Percentiles rank a stretch among this genome's conserved stretches.
These are phyloP conservation scores for Mucor irregularis DNA, from an alignment of 371 early-diverging fungal genomes.

Conservation along the genomic window DNA sequence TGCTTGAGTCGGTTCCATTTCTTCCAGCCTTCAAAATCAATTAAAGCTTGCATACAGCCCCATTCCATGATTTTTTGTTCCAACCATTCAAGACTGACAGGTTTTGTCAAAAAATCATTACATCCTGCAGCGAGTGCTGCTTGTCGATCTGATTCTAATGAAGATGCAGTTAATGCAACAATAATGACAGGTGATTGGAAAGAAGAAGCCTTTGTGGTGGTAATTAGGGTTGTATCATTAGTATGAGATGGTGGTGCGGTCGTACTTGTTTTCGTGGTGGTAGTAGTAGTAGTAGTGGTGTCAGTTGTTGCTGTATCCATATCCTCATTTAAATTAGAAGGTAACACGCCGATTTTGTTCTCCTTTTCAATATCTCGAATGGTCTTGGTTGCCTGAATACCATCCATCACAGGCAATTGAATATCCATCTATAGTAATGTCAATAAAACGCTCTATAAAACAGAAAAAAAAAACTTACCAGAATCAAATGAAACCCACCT, in stretches of 20 bases:
- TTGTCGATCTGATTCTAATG: slow-evolving; percentile 72
- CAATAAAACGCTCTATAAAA: slow-evolving; percentile 4
- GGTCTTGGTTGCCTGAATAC: slow-evolving; percentile 76
- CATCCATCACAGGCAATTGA: slow-evolving; percentile 82
- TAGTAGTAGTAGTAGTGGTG: background rate
- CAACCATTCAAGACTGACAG: slow-evolving; percentile 81
- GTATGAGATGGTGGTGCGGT: background rate
- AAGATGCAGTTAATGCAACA: slow-evolving; percentile 85
- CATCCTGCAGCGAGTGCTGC: slow-evolving; percentile 87
- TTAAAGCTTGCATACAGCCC: slow-evolving; percentile 92
- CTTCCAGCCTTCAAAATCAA: slow-evolving; percentile 84
- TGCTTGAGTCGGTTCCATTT: slow-evolving; percentile 56
- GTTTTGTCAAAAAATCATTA: slow-evolving; percentile 89
- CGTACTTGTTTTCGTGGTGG: background rate
- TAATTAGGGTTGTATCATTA: background rate
- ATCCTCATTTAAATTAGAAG: slow-evolving; percentile 1
- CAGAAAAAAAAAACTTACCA: slow-evolving; percentile 49
- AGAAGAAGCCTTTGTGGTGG: background rate
- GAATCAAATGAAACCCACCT: slow-evolving; percentile 74
- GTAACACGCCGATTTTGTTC: slow-evolving; percentile 62
- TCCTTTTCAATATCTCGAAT: slow-evolving; percentile 71
- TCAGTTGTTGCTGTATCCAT: background rate
- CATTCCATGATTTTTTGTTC: slow-evolving; percentile 88
- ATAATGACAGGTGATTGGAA: slow-evolving; percentile 83
- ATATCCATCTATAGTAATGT: slow-evolving; percentile 70